Percentiles rank a stretch among this genome's conserved stretches.
phyloP scores from a whole-genome alignment of 352 stramenopile species.

The Phytophthora megakarya region DNA sequence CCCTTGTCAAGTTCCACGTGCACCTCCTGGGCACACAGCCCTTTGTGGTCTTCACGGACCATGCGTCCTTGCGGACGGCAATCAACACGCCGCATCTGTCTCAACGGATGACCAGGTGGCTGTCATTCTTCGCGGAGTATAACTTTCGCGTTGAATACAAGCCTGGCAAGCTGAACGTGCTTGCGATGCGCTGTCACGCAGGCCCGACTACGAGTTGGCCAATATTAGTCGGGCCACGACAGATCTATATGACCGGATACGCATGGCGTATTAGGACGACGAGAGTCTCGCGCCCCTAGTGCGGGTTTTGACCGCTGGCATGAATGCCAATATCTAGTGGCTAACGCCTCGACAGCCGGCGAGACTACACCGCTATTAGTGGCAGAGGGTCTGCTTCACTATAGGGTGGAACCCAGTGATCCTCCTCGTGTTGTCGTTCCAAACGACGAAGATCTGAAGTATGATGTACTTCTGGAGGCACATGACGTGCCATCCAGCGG shows the following conservation, averaged over 20 bases:
- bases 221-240: constrained; percentile 3
- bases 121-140: neutral
- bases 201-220: too few relatives aligned
- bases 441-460: too few relatives aligned
- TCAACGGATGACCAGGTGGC: neutral
- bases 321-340: neutral
- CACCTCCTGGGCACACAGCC: neutral
- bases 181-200: neutral
- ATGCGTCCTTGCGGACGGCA: neutral
- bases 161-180: too few relatives aligned
- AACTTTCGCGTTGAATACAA: neutral
- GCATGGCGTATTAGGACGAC: neutral
- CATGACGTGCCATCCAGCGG: too few relatives aligned
- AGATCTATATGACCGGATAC: neutral
- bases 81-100: neutral
- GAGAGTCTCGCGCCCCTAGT: neutral
- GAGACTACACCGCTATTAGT: too few relatives aligned
- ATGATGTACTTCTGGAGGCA: too few relatives aligned
- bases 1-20: neutral
- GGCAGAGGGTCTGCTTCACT: too few relatives aligned
- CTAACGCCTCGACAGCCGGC: too few relatives aligned
- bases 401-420: too few relatives aligned
- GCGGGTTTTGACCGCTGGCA: neutral
- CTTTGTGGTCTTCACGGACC: neutral
- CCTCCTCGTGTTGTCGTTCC: too few relatives aligned